A percentile compares a stretch with the other conserved stretches of the same genome.
Evolutionary conservation across 75 land plant species (phyloP).

Genomic region (Pseudotsuga menziesii): DNA sequence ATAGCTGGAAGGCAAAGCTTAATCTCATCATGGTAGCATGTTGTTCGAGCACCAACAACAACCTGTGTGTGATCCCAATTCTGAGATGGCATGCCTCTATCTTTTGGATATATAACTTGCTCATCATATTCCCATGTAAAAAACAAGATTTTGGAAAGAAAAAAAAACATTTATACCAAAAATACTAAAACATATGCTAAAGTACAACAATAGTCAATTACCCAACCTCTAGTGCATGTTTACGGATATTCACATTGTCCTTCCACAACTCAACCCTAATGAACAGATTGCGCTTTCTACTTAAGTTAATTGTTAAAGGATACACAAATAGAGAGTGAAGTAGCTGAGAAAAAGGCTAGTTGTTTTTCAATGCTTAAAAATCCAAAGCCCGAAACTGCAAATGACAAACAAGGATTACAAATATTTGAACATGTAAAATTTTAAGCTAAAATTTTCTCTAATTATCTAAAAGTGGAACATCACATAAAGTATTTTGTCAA

Average conservation of each 20-base stretch:
- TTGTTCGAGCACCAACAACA: slow-evolving; percentile 69
- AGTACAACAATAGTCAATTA: slow-evolving; percentile 15
- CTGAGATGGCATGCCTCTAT: slow-evolving; percentile 50
- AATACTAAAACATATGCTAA: slow-evolving; percentile 6
- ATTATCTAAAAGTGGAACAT: neutral
- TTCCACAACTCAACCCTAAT: slow-evolving; percentile 81
- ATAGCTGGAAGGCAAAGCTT: slow-evolving; percentile 79
- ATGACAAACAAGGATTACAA: neutral
- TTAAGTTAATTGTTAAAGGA: slow-evolving; percentile 78
- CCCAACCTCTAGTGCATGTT: slow-evolving; percentile 72
- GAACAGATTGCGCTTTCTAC: slow-evolving; percentile 86
- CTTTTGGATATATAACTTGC: slow-evolving; percentile 75
- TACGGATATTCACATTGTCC: slow-evolving; percentile 76
- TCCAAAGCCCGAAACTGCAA: slow-evolving; percentile 90
- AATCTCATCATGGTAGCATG: slow-evolving; percentile 93
- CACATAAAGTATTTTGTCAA: neutral
- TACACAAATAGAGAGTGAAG: slow-evolving; percentile 89
- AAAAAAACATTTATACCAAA: neutral
- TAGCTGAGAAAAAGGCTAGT: slow-evolving; percentile 89
- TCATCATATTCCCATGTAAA: slow-evolving; percentile 6
- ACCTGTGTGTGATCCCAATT: slow-evolving; percentile 90
- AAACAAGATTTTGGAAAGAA: neutral
- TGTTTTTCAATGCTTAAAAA: slow-evolving; percentile 68
- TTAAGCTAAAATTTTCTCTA: neutral
- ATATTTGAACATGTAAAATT: neutral